phyloP scores from a whole-genome alignment of 179 eudicot genomes.

The Pouteria campechiana region DNA sequence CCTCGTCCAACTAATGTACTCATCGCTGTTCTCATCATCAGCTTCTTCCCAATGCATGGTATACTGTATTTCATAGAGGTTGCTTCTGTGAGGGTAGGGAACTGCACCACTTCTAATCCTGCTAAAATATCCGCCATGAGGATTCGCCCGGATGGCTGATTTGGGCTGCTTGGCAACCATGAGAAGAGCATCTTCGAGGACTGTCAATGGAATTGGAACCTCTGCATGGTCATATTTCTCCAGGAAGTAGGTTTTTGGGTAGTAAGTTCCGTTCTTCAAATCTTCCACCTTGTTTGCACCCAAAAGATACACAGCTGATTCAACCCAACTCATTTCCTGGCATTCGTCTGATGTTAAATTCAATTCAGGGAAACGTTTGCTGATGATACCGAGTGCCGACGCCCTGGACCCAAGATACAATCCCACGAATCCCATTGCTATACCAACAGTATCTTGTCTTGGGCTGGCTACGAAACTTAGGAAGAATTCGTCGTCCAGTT shows the following conservation, averaged over 20 bases:
- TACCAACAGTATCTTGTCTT: background rate
- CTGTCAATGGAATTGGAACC: conserved; percentile 12
- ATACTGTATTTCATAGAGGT: conserved; percentile 34
- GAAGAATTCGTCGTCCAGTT: conserved; percentile 6
- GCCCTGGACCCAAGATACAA: conserved; percentile 22
- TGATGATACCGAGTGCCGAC: too few relatives aligned
- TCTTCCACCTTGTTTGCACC: background rate
- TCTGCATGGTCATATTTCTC: conserved; percentile 30
- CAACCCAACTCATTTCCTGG: conserved; percentile 19
- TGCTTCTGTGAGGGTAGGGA: conserved; percentile 36
- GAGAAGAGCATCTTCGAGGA: conserved; percentile 7
- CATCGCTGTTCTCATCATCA: conserved; percentile 4
- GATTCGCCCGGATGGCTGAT: too few relatives aligned
- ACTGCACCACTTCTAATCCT: conserved; percentile 10
- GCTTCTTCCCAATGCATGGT: conserved; percentile 19
- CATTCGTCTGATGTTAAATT: conserved; percentile 9
- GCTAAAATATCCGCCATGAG: conserved; percentile 28
- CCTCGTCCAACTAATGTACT: conserved; percentile 11
- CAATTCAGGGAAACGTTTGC: conserved; percentile 11
- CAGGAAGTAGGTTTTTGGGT: conserved; percentile 2
- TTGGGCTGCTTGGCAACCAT: too few relatives aligned
- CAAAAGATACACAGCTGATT: conserved; percentile 9
- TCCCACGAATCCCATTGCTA: conserved; percentile 1
- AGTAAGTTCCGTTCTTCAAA: background rate
- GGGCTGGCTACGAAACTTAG: background rate